Conservation (phyloP, 352 stramenopile genomes). For the Globisporangium recalcitrans region DNA sequence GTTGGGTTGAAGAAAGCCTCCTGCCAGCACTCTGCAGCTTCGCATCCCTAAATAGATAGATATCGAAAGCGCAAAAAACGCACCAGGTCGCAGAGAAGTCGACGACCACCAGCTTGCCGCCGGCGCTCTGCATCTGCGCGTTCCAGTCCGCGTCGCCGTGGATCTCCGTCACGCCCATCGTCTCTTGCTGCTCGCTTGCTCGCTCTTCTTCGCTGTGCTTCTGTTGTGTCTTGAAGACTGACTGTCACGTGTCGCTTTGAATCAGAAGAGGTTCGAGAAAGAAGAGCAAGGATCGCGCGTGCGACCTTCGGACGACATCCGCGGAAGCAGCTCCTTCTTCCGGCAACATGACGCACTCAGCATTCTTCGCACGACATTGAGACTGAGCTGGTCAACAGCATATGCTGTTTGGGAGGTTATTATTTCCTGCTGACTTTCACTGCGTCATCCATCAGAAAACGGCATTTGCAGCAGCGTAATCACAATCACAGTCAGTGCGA, state of each 20-base stretch:
- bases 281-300: neutral
- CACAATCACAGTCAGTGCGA: too few relatives aligned
- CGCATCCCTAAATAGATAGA: constrained; percentile 6
- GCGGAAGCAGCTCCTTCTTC: neutral
- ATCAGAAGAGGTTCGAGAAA: neutral
- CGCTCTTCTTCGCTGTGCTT: neutral
- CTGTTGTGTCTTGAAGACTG: neutral
- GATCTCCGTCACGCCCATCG: constrained; percentile 73
- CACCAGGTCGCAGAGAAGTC: constrained; percentile 86
- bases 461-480: neutral
- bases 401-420: neutral
- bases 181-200: constrained; percentile 1
- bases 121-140: constrained; percentile 61
- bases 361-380: neutral
- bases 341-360: neutral
- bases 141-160: constrained; percentile 76
- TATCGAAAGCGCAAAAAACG: constrained; percentile 6
- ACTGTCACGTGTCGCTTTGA: constrained; percentile 4
- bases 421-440: neutral
- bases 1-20: neutral
- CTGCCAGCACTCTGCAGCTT: neutral
- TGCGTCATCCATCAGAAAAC: neutral
- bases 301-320: constrained; percentile 1
- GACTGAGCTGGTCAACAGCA: neutral
- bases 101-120: constrained; percentile 86